Base-by-base conservation (phyloP, 2,329 filamentous ascomycete species). In the Cladosporium sp. region DNA sequence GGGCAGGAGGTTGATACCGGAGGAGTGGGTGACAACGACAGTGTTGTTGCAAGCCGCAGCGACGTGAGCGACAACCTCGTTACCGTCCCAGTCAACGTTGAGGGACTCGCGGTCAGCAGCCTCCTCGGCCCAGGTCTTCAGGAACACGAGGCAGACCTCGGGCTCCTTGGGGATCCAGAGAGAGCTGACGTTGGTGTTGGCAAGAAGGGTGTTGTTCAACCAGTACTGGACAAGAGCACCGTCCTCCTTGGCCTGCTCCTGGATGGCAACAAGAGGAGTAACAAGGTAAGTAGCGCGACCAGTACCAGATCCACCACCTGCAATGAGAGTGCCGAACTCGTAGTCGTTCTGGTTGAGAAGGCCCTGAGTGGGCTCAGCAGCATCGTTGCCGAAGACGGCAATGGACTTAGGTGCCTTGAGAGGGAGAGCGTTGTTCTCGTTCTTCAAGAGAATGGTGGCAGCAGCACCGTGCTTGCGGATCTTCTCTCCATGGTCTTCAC, bases 391-490 rank as follows among this genome's bases (percentile, higher is more conserved):
- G 44, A 74, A 74, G 30, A 89, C 68, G 1, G 86, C 85, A 55
- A 90, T 70, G 67, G 85, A 72, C 67, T 80, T 83, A 8, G 80
- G 80, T 6, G 68, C 74, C 10, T 80, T 79, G 0, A 90, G 75
- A 0, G 87, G 87, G 1, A 89, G 79, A 0, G 85, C 78, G 12
- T 79, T 79, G 55, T 84, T 83, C 36, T 73, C 77, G 73, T 90
- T 89, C 74, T 89, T 89, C 34, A 89, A 79, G 0, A 89, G 80
- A 1, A 89, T 64, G 51, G 82, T 84, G n/a, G 80, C 79, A 63
- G 83, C 82, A 12, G 81, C 74, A 14, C 82, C 83, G 61, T 64
- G 61, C 51, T 64, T n/a, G 51, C 61, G 61, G 18, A 64, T 64
- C 15, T 44, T n/a, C 38, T 64, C 61, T n/a, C 51, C 87, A 57